Percentiles rank a stretch among this genome's conserved stretches.
phyloP scores from a whole-genome alignment of 1,284 basidiomycete genomes.

The Xanthoconium separans region DNA sequence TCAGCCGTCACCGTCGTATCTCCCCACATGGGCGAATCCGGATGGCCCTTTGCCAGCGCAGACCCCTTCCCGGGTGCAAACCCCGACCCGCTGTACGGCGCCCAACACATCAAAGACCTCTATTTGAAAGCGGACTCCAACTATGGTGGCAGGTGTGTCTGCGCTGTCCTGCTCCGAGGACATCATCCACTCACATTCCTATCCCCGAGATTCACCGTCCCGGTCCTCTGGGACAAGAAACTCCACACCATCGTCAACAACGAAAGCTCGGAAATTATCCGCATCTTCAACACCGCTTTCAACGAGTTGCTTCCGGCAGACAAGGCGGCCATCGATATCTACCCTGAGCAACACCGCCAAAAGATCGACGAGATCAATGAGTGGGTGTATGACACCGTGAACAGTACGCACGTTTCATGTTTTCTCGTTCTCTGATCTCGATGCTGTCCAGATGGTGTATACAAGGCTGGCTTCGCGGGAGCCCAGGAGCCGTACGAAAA shows the following conservation, averaged over 20 bases:
- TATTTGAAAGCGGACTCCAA: slow-evolving; percentile 78
- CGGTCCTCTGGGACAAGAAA: slow-evolving; percentile 96
- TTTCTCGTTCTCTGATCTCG: neutral
- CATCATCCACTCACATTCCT: neutral
- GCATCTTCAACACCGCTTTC: slow-evolving; percentile 87
- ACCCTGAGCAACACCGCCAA: slow-evolving; percentile 67
- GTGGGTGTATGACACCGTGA: slow-evolving; percentile 84
- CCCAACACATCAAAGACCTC: slow-evolving; percentile 79
- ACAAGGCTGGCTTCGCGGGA: slow-evolving; percentile 88
- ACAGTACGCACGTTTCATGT: slow-evolving; percentile 50
- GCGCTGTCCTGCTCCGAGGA: neutral
- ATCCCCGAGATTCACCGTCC: slow-evolving; percentile 73
- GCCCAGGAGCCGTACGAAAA: slow-evolving; percentile 81
- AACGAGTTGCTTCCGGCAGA: slow-evolving; percentile 68
- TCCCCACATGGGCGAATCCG: slow-evolving; percentile 78
- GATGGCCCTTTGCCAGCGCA: slow-evolving; percentile 84
- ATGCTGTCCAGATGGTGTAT: slow-evolving; percentile 67
- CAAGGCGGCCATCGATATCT: slow-evolving; percentile 70
- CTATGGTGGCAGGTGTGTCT: slow-evolving; percentile 61
- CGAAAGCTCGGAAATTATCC: slow-evolving; percentile 92
- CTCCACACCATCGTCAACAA: slow-evolving; percentile 90
- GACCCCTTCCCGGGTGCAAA: slow-evolving; percentile 75
- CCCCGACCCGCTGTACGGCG: slow-evolving; percentile 64
- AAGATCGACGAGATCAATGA: slow-evolving; percentile 89
- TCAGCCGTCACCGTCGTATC: slow-evolving; percentile 78